Base-by-base conservation (phyloP, 352 stramenopile genomes). In the Peronosclerospora sorghi region DNA sequence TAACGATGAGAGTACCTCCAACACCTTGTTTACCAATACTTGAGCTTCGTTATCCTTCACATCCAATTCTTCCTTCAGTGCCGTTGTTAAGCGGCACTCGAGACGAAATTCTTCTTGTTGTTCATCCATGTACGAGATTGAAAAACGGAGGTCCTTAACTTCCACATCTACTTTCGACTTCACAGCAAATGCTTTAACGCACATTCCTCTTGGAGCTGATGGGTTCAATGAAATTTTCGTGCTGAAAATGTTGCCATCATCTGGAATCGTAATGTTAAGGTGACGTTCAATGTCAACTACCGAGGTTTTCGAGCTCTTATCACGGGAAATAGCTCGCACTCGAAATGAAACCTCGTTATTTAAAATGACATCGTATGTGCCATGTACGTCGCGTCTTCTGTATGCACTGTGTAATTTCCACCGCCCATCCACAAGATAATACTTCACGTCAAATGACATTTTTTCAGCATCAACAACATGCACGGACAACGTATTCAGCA, bases 401-500 rank as follows among this genome's bases (percentile, higher is more conserved):
- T 60, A 56, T 8, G 28, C 26, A 2, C 41, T 41, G 19, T 49
- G 32, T 12, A 66, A 34, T 6, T 64, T 37, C 64, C 64, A 75
- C 7, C 63, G 24, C 2, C 59, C 58, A 19, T 65, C 41, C 2
- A 59, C 43, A n/a, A 66, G 41, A 32, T 50, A 42, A 24, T 65
- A 80, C 45, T 76, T 80, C 14, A 80, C 19, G 7, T 65, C 45
- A 35, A 55, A 68, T 2, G 35, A 52, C 2, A 32, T 36, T 4
- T 37, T 35, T 37, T 41, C 12, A 4, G 35, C 35, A 9, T 29
- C 34, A 18, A 41, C 37, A 35, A 74, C 13, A 39, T 68, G 52
- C n/a, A 68, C 35, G 6, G 52, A 51, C 17, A 68, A 9, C n/a
- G 15, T 17, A 17, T 47, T 55, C 9, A 26, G 30, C 18, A 30